phyloP scores from a whole-genome alignment of 2,329 filamentous ascomycete genomes.

The Pestalotiopsis sp. region DNA sequence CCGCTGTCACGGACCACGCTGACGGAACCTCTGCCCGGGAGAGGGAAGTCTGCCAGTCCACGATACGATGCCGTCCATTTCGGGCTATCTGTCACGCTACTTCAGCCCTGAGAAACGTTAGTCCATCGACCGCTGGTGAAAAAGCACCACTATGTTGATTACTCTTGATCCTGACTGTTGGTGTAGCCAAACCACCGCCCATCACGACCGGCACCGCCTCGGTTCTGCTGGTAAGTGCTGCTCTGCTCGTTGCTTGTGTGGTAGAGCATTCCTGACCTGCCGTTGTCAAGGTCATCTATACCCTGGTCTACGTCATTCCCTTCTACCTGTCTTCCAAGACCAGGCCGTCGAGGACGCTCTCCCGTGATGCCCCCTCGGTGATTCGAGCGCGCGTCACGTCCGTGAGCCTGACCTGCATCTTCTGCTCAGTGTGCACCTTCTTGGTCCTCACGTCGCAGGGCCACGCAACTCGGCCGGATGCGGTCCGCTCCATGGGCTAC shows the following conservation, averaged over 20 bases:
- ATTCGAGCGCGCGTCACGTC: conserved; percentile 85
- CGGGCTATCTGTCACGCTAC: conserved; percentile 29
- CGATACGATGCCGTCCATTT: conserved; percentile 35
- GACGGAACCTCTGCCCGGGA: not conserved
- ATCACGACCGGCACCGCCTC: conserved; percentile 42
- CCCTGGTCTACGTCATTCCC: conserved; percentile 85
- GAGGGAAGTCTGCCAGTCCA: conserved; percentile 11
- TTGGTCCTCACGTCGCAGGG: conserved; percentile 63
- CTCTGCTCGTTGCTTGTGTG: conserved; percentile 8
- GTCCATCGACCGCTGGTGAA: conserved; percentile 15
- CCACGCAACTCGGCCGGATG: conserved; percentile 51
- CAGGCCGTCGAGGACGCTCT: conserved; percentile 76
- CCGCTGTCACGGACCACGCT: conserved; percentile 10
- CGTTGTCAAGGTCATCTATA: conserved; percentile 69
- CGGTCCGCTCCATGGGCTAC: conserved; percentile 74
- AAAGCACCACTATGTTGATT: not conserved
- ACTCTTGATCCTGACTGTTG: not conserved
- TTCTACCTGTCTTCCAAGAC: conserved; percentile 85
- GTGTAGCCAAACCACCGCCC: conserved; percentile 39
- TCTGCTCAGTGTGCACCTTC: conserved; percentile 69
- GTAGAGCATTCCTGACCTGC: not conserved
- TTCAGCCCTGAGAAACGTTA: conserved; percentile 32
- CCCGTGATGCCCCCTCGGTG: conserved; percentile 85
- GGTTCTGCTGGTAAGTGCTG: conserved; percentile 36
- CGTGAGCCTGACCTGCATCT: conserved; percentile 74